phyloP scores from a whole-genome alignment of 2,329 filamentous ascomycete genomes.

The Colletotrichum abscissum region DNA sequence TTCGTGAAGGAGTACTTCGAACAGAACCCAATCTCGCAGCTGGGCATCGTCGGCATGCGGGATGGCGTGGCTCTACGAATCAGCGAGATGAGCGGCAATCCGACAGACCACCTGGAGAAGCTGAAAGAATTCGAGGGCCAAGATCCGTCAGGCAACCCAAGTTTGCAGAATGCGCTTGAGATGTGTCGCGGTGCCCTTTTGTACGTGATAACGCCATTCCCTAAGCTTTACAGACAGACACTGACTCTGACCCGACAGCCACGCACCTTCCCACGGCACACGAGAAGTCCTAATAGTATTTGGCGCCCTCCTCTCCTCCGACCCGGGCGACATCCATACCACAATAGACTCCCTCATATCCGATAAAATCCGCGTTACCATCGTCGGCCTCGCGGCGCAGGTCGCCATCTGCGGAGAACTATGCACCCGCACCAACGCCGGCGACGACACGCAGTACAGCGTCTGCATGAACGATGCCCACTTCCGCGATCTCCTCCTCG shows the following conservation, averaged over 20 bases:
- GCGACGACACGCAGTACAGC: slow-evolving; percentile 80
- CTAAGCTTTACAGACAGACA: background rate
- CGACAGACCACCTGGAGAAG: slow-evolving; percentile 84
- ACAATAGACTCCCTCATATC: slow-evolving; percentile 83
- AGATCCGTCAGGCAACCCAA: slow-evolving; percentile 80
- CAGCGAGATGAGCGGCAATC: slow-evolving; percentile 92
- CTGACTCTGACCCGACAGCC: slow-evolving; percentile 58
- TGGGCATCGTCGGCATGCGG: slow-evolving; percentile 92
- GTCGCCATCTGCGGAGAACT: slow-evolving; percentile 93
- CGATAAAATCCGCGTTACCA: slow-evolving; percentile 87
- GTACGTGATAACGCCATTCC: slow-evolving; percentile 57
- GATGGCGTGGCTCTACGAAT: slow-evolving; percentile 89
- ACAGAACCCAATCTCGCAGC: slow-evolving; percentile 97
- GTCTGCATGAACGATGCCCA: slow-evolving; percentile 82
- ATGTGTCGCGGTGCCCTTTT: slow-evolving; percentile 94
- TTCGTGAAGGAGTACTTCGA: slow-evolving; percentile 97
- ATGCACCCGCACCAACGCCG: slow-evolving; percentile 86
- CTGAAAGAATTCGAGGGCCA: slow-evolving; percentile 74
- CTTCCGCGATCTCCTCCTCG: slow-evolving; percentile 89
- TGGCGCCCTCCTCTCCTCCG: slow-evolving; percentile 88
- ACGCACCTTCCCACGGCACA: slow-evolving; percentile 93
- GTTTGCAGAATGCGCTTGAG: slow-evolving; percentile 93
- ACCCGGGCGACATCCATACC: slow-evolving; percentile 94
- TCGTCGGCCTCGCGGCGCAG: slow-evolving; percentile 91
- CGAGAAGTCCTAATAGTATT: slow-evolving; percentile 93